Evolutionary conservation across 139 green algal species (phyloP).

Genomic region (Chlamydomonas incerta): DNA sequence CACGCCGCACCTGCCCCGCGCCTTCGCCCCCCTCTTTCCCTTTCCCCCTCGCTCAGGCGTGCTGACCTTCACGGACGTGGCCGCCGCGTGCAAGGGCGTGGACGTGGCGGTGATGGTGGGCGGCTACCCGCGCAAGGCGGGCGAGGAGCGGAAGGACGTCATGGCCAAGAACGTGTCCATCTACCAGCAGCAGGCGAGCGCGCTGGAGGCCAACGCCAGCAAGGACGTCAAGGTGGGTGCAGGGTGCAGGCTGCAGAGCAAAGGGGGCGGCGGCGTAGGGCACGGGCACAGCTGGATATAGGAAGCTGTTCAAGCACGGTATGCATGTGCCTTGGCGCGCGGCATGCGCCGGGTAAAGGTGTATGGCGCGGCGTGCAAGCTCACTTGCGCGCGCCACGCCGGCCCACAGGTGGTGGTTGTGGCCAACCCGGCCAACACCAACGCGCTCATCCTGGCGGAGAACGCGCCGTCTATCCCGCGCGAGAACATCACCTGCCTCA

Average conservation of each 20-base stretch:
- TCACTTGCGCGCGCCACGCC: no score
- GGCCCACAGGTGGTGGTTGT: conserved; percentile 95
- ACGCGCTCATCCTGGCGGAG: conserved; percentile 90
- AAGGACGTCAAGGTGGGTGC: conserved; percentile 77
- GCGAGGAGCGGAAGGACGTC: conserved; percentile 91
- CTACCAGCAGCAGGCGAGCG: conserved; percentile 87
- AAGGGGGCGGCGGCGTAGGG: not conserved
- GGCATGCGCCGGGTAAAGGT: no score
- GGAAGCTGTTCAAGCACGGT: no score
- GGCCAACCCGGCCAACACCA: conserved; percentile 97
- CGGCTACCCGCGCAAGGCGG: conserved; percentile 77
- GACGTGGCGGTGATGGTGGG: conserved; percentile 94
- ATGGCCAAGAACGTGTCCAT: conserved; percentile 85
- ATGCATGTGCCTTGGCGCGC: no score
- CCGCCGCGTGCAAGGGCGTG: conserved; percentile 87
- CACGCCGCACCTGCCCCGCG: not conserved
- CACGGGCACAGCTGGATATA: no score
- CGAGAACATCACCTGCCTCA: conserved; percentile 95
- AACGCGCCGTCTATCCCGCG: conserved; percentile 84
- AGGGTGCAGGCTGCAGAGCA: not conserved
- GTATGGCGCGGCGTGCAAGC: no score
- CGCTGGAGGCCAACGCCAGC: conserved; percentile 80
- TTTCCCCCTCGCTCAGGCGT: conserved; percentile 66
- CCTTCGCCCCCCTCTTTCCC: not conserved
- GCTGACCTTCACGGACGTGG: conserved; percentile 80